Evolutionary conservation across 2,329 filamentous ascomycete genomes (phyloP).

Genomic region (Mollisiaceae sp.): DNA sequence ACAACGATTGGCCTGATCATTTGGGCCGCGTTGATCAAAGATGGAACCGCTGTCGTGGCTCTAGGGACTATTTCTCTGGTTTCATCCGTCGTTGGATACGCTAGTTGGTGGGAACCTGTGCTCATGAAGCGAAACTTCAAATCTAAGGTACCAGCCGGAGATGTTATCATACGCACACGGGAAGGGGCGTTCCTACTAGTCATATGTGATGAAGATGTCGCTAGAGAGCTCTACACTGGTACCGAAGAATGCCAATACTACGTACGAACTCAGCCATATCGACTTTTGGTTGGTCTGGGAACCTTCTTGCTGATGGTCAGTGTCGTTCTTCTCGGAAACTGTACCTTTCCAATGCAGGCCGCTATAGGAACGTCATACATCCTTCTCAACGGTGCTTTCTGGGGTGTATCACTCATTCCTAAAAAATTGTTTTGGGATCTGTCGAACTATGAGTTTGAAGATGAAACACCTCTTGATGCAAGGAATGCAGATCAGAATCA

Average conservation of each 20-base stretch:
- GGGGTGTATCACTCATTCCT: conserved; percentile 47
- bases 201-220: conserved; percentile 62
- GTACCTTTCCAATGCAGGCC: conserved; percentile 63
- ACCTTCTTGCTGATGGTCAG: conserved; percentile 66
- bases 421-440: conserved; percentile 61
- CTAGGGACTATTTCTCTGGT: conserved; percentile 57
- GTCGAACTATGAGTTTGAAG: conserved; percentile 52
- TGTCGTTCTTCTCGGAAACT: conserved; percentile 66
- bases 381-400: conserved; percentile 63
- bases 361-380: conserved; percentile 64
- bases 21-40: conserved; percentile 49
- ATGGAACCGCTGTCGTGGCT: conserved; percentile 58
- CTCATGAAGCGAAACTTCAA: conserved; percentile 57
- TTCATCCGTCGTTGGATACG: conserved; percentile 46
- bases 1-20: conserved; percentile 55
- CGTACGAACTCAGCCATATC: conserved; percentile 52
- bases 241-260: conserved; percentile 65
- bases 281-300: conserved; percentile 59
- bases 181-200: conserved; percentile 64
- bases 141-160: conserved; percentile 54
- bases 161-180: conserved; percentile 66
- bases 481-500: conserved; percentile 45
- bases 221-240: conserved; percentile 65
- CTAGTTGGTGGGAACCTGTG: conserved; percentile 61
- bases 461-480: conserved; percentile 50